Base-by-base conservation (phyloP, 345 rosid species). In the Sapria himalayana region DNA sequence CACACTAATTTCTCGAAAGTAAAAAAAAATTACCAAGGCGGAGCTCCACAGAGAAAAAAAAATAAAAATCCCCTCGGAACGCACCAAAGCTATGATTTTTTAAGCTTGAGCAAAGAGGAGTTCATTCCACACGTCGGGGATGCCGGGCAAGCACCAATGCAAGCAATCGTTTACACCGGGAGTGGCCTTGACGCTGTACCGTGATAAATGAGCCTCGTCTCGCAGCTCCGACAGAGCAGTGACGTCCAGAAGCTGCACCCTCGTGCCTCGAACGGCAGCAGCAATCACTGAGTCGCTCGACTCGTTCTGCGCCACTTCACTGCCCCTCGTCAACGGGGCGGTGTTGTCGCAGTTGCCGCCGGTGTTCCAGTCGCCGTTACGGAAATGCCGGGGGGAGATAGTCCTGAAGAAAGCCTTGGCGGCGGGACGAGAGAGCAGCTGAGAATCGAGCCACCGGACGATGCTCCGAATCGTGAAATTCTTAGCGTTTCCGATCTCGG, bases 271-370 rank as follows among this genome's bases (percentile, higher is more conserved):
- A 31, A 65, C 74, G 3, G 89, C 80, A 50, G 37, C 56, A 11
- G 51, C 72, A 8, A 80, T 86, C 20, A 66, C 52, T 18, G 39
- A 39, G 55, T 81, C 93, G 25, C 84, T 65, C 0, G 86, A 69
- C 51, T 67, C 72, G 43, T 76, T 84, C 48, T 69, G 78, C 48
- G 62, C 12, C 22, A 81, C 48, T 54, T 73, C 84, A 63, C 65
- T 81, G 9, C 89, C 93, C 1, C 73, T 33, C 7, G 89, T 76
- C 84, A 74, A 63, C 2, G 93, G 93, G 13, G 51, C 54, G 2
- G 84, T 73, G 47, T 76, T 76, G 61, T 76, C 53, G 44, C 89
- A 81, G 62, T 84, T 81, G 32, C 89, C 93, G 45, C 89, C 93
- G 0, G 74, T 81, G 54, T 81, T 76, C 93, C 93, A 81, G 31